Evolutionary conservation across 176 grass and related monocot genomes (phyloP).

Genomic region (Musa acuminata): DNA sequence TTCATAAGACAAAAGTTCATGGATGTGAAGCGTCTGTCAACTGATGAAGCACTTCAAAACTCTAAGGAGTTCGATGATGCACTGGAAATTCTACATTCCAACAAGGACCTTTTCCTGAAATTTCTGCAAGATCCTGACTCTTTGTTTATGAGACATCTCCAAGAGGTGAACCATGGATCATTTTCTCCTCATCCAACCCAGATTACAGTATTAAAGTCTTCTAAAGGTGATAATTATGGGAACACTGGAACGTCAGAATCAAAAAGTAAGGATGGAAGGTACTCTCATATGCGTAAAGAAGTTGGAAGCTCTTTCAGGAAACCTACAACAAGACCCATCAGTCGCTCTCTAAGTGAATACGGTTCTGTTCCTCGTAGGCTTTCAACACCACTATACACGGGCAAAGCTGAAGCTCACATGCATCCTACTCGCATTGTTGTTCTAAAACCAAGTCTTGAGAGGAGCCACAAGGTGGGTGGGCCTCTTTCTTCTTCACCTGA

Average conservation of each 20-base stretch:
- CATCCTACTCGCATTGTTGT: constrained; percentile 74
- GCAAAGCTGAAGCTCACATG: constrained; percentile 30
- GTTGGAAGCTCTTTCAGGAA: constrained; percentile 35
- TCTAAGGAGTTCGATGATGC: constrained; percentile 73
- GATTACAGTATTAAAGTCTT: constrained; percentile 86
- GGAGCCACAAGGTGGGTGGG: constrained; percentile 40
- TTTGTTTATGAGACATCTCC: constrained; percentile 38
- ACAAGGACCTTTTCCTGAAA: constrained; percentile 72
- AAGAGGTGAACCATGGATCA: constrained; percentile 31
- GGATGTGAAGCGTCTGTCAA: constrained; percentile 62
- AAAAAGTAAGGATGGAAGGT: constrained; percentile 24
- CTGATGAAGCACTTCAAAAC: constrained; percentile 50
- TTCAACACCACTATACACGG: constrained; percentile 41
- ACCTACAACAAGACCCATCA: constrained; percentile 21
- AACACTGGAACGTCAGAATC: constrained; percentile 13
- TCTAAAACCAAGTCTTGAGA: constrained; percentile 65
- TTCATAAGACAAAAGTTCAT: constrained; percentile 71
- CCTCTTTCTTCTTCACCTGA: constrained; percentile 27
- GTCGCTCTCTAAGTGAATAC: constrained; percentile 34
- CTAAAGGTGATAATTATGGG: constrained; percentile 34
- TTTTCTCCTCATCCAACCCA: constrained; percentile 45
- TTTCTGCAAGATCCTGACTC: constrained; percentile 68
- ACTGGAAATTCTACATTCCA: constrained; percentile 64
- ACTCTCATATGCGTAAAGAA: constrained; percentile 28
- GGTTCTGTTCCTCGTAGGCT: constrained; percentile 50